Evolutionary conservation across 768 basidiomycete species (phyloP).

Genomic region (Mycena venus): DNA sequence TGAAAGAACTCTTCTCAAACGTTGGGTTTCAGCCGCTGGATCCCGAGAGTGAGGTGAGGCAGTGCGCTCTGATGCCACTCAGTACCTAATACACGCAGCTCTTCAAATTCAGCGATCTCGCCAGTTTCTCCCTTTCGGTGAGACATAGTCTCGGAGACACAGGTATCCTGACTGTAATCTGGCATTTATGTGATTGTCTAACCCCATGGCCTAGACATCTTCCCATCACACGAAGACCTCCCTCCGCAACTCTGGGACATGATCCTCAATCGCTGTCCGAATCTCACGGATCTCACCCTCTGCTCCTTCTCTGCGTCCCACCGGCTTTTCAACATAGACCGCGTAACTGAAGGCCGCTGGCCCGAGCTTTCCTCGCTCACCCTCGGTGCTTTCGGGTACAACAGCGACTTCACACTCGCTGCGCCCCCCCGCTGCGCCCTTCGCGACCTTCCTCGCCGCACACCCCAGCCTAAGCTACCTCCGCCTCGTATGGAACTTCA

Average conservation of each 20-base stretch:
- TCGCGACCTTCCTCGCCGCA: slow-evolving; percentile 53
- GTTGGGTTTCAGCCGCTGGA: slow-evolving; percentile 53
- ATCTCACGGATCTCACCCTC: slow-evolving; percentile 62
- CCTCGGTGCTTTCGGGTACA: slow-evolving; percentile 65
- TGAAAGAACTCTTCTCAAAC: slow-evolving; percentile 60
- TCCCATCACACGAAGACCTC: slow-evolving; percentile 54
- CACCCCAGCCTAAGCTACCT: slow-evolving; percentile 57
- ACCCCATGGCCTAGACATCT: slow-evolving; percentile 46
- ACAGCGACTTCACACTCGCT: slow-evolving; percentile 56
- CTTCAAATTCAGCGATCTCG: slow-evolving; percentile 58
- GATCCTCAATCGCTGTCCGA: slow-evolving; percentile 59
- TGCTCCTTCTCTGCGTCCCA: slow-evolving; percentile 64
- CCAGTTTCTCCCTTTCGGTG: slow-evolving; percentile 61
- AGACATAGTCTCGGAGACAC: slow-evolving; percentile 58
- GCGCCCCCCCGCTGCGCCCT: slow-evolving; percentile 37
- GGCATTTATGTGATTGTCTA: neutral
- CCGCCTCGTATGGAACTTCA: slow-evolving; percentile 65
- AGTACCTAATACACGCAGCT: slow-evolving; percentile 39
- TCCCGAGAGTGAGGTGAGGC: slow-evolving; percentile 47
- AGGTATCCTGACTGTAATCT: slow-evolving; percentile 39
- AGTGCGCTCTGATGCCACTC: neutral
- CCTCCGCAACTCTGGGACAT: slow-evolving; percentile 62
- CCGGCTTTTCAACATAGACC: slow-evolving; percentile 59
- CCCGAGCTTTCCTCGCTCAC: slow-evolving; percentile 59
- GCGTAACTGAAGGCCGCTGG: slow-evolving; percentile 54